Evolutionary conservation across 2,329 filamentous ascomycete genomes (phyloP), one percentile per base, ranked within the genome.

Genomic region (Aspergillus glaucus): DNA sequence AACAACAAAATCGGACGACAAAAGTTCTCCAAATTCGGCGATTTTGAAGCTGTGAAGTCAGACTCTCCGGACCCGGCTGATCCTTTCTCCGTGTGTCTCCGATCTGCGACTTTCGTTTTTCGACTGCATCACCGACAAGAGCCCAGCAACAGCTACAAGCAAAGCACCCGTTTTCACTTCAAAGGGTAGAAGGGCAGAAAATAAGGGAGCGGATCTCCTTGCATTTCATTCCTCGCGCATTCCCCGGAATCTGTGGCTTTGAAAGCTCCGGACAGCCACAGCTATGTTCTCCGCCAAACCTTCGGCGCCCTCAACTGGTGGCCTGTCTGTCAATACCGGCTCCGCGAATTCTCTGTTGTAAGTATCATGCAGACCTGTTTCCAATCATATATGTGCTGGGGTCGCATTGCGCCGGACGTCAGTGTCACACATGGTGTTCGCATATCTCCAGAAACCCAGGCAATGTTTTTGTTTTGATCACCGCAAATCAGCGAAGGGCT

Each of bases 311-410:
- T 55, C 64, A 21, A 45, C 65, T 19, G 62, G 62, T 34, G 67
- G 66, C 43, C 66, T 81, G 60, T 77, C 73, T 50, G 73, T 81
- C 58, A 81, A 80, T 58, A 81, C 79, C 17, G 72, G 72, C 52
- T 66, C 69, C 21, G 64, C 66, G 44, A 74, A 74, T 61, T 70
- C 71, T 46, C 64, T 75, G 42, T 76, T 76, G 75, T 76, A 65
- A 65, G 73, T 43, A 43, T 43, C n/a, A 19, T 19, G 10, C 21
- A 40, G 37, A 40, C 37, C 6, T 19, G 6, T 40, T 14, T 43
- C n/a, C 26, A 43, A 28, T 28, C 9, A 4, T 12, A 10, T 30
- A 30, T 30, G 4, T 30, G 3, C 4, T 30, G 10, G 9, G 2
- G 26, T 30, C 26, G 26, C 3, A 12, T 30, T 12, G 26, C 26